Evolutionary conservation across 2,329 filamentous ascomycete species (phyloP), one percentile per base, ranked within the genome.

Genomic region (Simplicillium aogashimaense): DNA sequence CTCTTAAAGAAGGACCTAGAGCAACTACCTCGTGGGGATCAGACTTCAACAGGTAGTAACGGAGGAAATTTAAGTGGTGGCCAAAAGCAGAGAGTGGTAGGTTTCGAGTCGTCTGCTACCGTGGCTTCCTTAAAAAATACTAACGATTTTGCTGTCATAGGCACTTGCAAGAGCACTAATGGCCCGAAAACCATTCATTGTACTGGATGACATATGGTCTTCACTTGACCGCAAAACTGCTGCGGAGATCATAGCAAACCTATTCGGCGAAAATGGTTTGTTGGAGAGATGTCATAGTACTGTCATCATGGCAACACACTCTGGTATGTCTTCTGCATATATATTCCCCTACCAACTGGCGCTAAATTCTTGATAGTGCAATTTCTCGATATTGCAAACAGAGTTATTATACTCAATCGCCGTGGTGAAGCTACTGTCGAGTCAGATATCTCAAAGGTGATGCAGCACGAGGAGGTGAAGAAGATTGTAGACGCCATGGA

Each of bases 1-100:
- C 47, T 47, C 7, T 32, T 32, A 15, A 32, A 13, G 12, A 15
- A 32, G 15, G 30, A 32, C 13, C 15, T 32, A n/a, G 15, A 32
- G 15, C 13, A 32, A 32, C 12, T 32, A 7, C 13, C 30, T 32
- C 13, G 30, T 32, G 30, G 30, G 12, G 30, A 32, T 32, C 13
- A 32, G 13, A n/a, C 30, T 13, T 15, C 15, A 15, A 12, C 11
- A 7, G 30, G 30, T 12, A 32, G 30, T 15, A 32, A 15, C 11
- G 30, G 30, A 13, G 30, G 12, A 13, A 32, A 32, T 15, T 12
- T 32, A 15, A 32, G 30, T 32, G 30, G 30, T 12, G 30, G 30
- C 30, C 30, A 32, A 32, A 32, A 15, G 30, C 30, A 32, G 15
- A 13, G 30, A 32, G 15, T 32, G 12, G 30, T 15, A 32, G 13